These are phyloP conservation scores for Cercospora nicotianae DNA, from an alignment of 2,329 filamentous ascomycete species.

Conservation along the genomic window DNA sequence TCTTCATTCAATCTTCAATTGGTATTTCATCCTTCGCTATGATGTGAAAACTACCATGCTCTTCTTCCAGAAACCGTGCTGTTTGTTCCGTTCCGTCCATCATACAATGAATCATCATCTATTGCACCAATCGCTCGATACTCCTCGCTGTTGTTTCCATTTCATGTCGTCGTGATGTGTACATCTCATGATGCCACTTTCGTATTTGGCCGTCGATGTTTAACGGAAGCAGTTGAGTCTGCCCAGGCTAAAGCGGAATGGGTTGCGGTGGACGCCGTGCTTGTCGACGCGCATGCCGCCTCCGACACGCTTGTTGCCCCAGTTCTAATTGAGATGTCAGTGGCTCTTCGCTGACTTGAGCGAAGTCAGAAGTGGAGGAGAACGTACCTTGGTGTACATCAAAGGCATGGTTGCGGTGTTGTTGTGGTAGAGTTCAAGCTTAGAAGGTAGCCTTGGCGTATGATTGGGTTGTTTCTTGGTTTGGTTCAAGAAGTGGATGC, in stretches of 20 bases:
- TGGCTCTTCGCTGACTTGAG: not conserved
- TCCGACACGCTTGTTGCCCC: conserved; percentile 46
- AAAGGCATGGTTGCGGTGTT: conserved; percentile 42
- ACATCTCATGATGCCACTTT: not conserved
- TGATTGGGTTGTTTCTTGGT: not conserved
- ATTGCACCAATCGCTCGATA: not conserved
- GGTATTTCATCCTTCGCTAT: not conserved
- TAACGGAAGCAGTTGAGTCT: conserved; percentile 53
- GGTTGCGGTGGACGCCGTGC: conserved; percentile 53
- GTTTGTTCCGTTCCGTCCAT: not conserved
- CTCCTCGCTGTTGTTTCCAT: not conserved
- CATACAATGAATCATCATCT: not conserved
- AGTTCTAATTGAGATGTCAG: conserved; percentile 29
- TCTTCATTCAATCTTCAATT: not conserved
- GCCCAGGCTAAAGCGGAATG: conserved; percentile 53
- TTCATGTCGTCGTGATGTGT: not conserved
- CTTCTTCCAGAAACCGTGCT: not conserved
- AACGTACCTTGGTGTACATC: conserved; percentile 47
- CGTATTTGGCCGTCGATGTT: not conserved
- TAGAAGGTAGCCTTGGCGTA: not conserved
- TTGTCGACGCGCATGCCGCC: conserved; percentile 55
- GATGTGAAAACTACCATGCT: not conserved
- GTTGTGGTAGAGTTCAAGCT: not conserved
- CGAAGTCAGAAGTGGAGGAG: not conserved
- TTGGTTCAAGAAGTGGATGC: not conserved